These are phyloP conservation scores for Taphrina wiesneri DNA, from an alignment of 1,139 yeast species.

Conservation along the genomic window DNA sequence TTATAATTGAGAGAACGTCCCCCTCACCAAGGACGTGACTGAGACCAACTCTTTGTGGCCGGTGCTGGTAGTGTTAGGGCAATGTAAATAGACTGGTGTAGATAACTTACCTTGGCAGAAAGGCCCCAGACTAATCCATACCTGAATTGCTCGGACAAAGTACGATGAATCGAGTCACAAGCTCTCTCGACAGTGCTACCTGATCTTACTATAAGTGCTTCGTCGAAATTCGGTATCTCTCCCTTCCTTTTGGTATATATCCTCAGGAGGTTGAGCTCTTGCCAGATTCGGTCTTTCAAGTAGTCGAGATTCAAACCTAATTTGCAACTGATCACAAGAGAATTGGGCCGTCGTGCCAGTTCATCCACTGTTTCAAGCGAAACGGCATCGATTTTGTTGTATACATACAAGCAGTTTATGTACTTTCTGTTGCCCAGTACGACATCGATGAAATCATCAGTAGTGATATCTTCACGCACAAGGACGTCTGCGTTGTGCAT, in stretches of 20 bases:
- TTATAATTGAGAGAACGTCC: slow-evolving; percentile 87
- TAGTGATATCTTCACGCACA: slow-evolving; percentile 83
- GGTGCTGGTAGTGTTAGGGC: slow-evolving; percentile 52
- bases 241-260: slow-evolving; percentile 84
- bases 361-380: slow-evolving; percentile 92
- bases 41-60: slow-evolving; percentile 95
- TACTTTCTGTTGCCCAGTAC: slow-evolving; percentile 83
- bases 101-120: slow-evolving; percentile 60
- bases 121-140: slow-evolving; percentile 97
- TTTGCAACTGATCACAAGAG: slow-evolving; percentile 91
- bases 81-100: not conserved
- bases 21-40: slow-evolving; percentile 83
- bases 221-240: slow-evolving; percentile 71
- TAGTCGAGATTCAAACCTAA: slow-evolving; percentile 82
- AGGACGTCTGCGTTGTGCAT: slow-evolving; percentile 92
- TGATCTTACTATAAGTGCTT: slow-evolving; percentile 86
- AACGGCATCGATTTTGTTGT: slow-evolving; percentile 93
- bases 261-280: slow-evolving; percentile 73
- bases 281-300: slow-evolving; percentile 90
- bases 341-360: slow-evolving; percentile 85
- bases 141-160: slow-evolving; percentile 85
- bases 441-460: slow-evolving; percentile 91
- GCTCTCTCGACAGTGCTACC: slow-evolving; percentile 77
- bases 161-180: slow-evolving; percentile 90
- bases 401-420: slow-evolving; percentile 87